These are phyloP conservation scores for Schizochytrium sp. DNA, from an alignment of 108 stramenopile species.

Conservation along the genomic window DNA sequence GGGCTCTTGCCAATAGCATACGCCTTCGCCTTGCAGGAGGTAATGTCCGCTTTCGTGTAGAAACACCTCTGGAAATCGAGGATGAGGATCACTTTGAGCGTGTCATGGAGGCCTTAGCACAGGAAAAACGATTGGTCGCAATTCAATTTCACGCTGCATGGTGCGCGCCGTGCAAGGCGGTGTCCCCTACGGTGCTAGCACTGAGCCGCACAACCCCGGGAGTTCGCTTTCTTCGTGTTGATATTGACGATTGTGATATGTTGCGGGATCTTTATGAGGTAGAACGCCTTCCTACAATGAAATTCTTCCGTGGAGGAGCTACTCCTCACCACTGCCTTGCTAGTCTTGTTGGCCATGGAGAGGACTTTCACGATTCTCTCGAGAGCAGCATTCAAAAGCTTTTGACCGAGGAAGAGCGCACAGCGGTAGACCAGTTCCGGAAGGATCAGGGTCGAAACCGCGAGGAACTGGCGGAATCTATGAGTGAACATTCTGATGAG, in stretches of 20 bases:
- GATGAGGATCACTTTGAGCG: constrained; percentile 62
- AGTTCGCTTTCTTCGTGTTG: constrained; percentile 57
- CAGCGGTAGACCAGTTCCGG: neutral
- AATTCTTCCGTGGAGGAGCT: constrained; percentile 58
- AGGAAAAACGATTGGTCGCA: constrained; percentile 28
- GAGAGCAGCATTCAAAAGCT: neutral
- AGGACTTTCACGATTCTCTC: neutral
- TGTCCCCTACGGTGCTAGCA: constrained; percentile 7
- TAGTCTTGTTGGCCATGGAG: neutral
- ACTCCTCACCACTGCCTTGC: neutral
- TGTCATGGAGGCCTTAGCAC: constrained; percentile 45
- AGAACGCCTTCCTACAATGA: constrained; percentile 43
- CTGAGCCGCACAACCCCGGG: constrained; percentile 53
- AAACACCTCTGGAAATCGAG: constrained; percentile 57
- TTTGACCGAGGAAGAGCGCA: constrained; percentile 37
- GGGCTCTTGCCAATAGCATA: constrained; percentile 41
- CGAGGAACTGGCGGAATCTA: neutral
- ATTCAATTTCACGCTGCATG: constrained; percentile 61
- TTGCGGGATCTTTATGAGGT: constrained; percentile 51
- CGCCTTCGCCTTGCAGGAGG: neutral
- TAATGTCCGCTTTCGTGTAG: neutral
- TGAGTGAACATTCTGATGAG: neutral
- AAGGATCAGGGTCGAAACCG: neutral
- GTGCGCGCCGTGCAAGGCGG: constrained; percentile 63
- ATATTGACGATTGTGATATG: constrained; percentile 65